These are phyloP conservation scores for Aspergillus vadensis DNA, from an alignment of 2,329 filamentous ascomycete species.

Conservation along the genomic window DNA sequence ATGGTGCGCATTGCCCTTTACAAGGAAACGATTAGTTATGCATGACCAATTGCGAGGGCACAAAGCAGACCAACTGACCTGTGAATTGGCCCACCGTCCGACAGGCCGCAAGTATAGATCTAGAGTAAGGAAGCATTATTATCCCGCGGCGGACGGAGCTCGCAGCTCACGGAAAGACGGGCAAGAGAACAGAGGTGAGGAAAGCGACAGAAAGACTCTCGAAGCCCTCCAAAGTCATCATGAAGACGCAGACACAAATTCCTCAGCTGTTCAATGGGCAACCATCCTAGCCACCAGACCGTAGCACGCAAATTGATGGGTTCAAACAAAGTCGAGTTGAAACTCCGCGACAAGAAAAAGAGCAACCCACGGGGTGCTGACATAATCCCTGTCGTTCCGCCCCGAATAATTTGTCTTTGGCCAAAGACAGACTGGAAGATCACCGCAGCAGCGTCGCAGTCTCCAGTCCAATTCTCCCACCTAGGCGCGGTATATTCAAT, in stretches of 20 bases:
- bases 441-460: not conserved
- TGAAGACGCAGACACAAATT: slow-evolving; percentile 12
- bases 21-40: not conserved
- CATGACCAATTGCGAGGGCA: no score
- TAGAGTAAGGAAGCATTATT: slow-evolving; percentile 36
- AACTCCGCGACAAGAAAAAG: not conserved
- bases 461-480: slow-evolving; percentile 9
- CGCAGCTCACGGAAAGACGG: slow-evolving; percentile 17
- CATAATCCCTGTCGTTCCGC: slow-evolving; percentile 30
- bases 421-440: slow-evolving; percentile 21
- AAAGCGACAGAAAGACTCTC: slow-evolving; percentile 8
- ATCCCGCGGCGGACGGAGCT: slow-evolving; percentile 28
- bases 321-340: not conserved
- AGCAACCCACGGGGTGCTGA: slow-evolving; percentile 14
- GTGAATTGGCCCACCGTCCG: slow-evolving; percentile 13
- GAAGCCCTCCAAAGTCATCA: slow-evolving; percentile 22
- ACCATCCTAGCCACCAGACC: not conserved
- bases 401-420: slow-evolving; percentile 33
- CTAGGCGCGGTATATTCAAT: not conserved
- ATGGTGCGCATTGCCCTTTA: not conserved
- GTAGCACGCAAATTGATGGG: not conserved
- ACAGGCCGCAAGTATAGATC: slow-evolving; percentile 22
- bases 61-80: not conserved
- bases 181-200: slow-evolving; percentile 7
- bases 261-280: not conserved